Evolutionary conservation across 2,329 filamentous ascomycete genomes (phyloP).

Genomic region (Hypoxylon sp.): DNA sequence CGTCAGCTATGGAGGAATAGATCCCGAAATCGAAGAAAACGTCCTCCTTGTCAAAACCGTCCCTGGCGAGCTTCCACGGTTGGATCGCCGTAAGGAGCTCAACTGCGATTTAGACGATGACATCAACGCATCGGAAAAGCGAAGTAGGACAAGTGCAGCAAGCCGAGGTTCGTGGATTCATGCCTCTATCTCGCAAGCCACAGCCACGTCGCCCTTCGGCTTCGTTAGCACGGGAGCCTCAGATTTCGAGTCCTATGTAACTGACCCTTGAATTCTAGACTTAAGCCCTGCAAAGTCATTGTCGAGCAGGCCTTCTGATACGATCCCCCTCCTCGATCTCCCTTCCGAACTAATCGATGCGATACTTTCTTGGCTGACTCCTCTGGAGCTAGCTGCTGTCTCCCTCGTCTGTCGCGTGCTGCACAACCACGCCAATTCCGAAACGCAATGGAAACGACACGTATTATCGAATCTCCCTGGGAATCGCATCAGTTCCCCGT

Average conservation of each 20-base stretch:
- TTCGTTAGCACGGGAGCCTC: slow-evolving; percentile 21
- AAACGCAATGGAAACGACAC: slow-evolving; percentile 79
- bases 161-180: slow-evolving; percentile 43
- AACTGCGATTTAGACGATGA: slow-evolving; percentile 38
- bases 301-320: slow-evolving; percentile 16
- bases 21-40: slow-evolving; percentile 57
- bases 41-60: slow-evolving; percentile 53
- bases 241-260: slow-evolving; percentile 15
- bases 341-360: slow-evolving; percentile 82
- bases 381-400: slow-evolving; percentile 73
- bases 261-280: slow-evolving; percentile 35
- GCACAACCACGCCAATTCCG: slow-evolving; percentile 71
- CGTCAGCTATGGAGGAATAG: slow-evolving; percentile 55
- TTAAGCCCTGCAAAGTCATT: slow-evolving; percentile 27
- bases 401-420: slow-evolving; percentile 75
- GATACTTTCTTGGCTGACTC: slow-evolving; percentile 77
- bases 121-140: slow-evolving; percentile 25
- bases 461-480: slow-evolving; percentile 78
- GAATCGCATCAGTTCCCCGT: slow-evolving; percentile 65
- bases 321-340: slow-evolving; percentile 66
- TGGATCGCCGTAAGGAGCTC: slow-evolving; percentile 37
- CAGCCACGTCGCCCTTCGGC: slow-evolving; percentile 11
- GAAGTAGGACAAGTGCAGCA: slow-evolving; percentile 30
- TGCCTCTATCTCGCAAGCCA: slow-evolving; percentile 19
- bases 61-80: slow-evolving; percentile 39